phyloP scores from a whole-genome alignment of 164 flowering plant genomes.

The Chimonanthus salicifolius region DNA sequence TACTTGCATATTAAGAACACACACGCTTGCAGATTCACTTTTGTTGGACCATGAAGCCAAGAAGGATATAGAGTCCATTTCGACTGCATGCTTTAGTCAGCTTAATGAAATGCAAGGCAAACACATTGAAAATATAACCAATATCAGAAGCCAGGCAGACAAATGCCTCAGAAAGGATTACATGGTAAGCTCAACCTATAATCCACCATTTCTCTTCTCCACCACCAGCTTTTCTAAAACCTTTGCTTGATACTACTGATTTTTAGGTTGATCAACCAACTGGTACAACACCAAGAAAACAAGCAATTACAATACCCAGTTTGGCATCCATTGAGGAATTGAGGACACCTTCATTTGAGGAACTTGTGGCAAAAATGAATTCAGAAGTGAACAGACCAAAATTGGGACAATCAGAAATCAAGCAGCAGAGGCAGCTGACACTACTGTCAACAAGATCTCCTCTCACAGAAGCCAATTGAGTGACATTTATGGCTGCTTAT shows the following conservation, averaged over 20 bases:
- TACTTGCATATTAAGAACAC: neutral
- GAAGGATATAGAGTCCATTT: constrained; percentile 37
- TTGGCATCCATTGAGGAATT: constrained; percentile 58
- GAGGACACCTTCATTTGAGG: constrained; percentile 31
- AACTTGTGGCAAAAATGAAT: constrained; percentile 17
- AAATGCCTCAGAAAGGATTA: constrained; percentile 53
- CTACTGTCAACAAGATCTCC: constrained; percentile 42
- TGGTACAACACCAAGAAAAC: constrained; percentile 26
- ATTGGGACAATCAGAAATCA: constrained; percentile 23
- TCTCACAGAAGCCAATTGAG: constrained; percentile 41
- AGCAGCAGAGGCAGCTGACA: constrained; percentile 13
- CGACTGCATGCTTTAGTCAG: constrained; percentile 38
- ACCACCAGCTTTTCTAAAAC: neutral
- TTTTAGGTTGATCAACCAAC: constrained; percentile 42
- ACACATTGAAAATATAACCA: constrained; percentile 35
- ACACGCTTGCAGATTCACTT: constrained; percentile 52
- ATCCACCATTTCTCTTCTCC: neutral
- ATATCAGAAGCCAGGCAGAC: constrained; percentile 43
- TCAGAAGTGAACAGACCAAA: constrained; percentile 20
- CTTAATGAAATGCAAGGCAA: constrained; percentile 32
- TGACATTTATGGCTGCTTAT: too few species aligned
- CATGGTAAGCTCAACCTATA: constrained; percentile 32
- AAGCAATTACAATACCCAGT: constrained; percentile 43
- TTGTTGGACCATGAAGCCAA: constrained; percentile 42
- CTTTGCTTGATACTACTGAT: neutral